These are phyloP conservation scores for Yamadazyma phyllophila DNA, from an alignment of 805 yeast species.

Conservation along the genomic window DNA sequence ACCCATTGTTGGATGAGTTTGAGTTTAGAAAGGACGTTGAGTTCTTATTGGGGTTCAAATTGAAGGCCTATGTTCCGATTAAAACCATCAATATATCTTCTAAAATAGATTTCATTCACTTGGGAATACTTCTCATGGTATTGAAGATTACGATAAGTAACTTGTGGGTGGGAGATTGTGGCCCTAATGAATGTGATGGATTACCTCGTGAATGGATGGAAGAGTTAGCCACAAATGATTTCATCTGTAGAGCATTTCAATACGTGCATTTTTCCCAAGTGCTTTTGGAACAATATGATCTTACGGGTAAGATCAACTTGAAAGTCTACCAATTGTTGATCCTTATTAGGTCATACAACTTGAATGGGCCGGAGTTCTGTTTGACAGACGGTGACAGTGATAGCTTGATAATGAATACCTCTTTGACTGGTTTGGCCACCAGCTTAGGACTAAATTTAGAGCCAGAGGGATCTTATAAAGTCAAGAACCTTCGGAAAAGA, in stretches of 20 bases:
- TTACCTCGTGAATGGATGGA: not conserved
- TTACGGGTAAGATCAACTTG: slow-evolving; percentile 40
- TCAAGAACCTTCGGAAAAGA: slow-evolving; percentile 20
- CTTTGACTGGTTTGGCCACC: slow-evolving; percentile 37
- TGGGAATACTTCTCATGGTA: slow-evolving; percentile 34
- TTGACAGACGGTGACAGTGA: slow-evolving; percentile 58
- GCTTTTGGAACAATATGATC: slow-evolving; percentile 33
- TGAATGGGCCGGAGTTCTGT: slow-evolving; percentile 52
- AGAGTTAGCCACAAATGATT: not conserved
- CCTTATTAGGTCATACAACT: slow-evolving; percentile 48
- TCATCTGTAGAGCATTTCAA: slow-evolving; percentile 11
- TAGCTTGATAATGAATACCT: slow-evolving; percentile 50
- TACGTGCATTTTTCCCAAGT: slow-evolving; percentile 8
- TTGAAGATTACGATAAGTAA: slow-evolving; percentile 22
- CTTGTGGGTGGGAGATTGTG: not conserved
- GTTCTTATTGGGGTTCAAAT: not conserved
- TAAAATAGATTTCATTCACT: slow-evolving; percentile 26
- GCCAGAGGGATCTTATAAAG: slow-evolving; percentile 22
- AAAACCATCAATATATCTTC: not conserved
- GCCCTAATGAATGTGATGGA: not conserved
- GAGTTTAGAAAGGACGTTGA: slow-evolving; percentile 22
- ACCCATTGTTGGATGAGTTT: slow-evolving; percentile 44
- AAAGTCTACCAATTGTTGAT: slow-evolving; percentile 54
- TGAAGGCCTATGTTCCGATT: not conserved
- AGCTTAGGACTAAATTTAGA: slow-evolving; percentile 40